Base-by-base conservation (phyloP, 2,329 filamentous ascomycete species). In the Monilinia fructicola region DNA sequence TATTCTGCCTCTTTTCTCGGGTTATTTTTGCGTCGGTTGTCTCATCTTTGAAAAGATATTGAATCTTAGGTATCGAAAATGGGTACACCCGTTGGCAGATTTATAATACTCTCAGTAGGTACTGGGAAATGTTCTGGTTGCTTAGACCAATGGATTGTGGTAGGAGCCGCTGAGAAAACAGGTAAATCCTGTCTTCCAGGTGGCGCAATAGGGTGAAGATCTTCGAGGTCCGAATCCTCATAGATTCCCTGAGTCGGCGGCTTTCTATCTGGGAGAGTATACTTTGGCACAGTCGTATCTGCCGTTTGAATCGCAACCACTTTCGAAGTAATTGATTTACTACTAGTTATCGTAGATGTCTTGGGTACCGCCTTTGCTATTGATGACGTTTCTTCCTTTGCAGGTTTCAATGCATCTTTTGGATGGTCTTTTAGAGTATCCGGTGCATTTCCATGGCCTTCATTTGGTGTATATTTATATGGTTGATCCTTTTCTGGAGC, bases 101-200 rank as follows among this genome's bases (percentile, higher is more conserved):
- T 81, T 67, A 93, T 93, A 65, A 96, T 81, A 23, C 90, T 88
- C 67, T 87, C 85, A 3, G 83, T 78, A 10, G 87, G 81, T 2
- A 98, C 79, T 0, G 95, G 93, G 78, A 91, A 98, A 75, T 90
- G 84, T 76, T 96, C 92, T 3, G 82, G 80, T 69, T 86, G 83
- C 76, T 89, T 92, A 66, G 80, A 79, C 94, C 94, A 98, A 73
- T 93, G 89, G 40, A 87, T 79, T 71, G 69, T 69, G 14, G 71
- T 70, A 10, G 70, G 67, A 4, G 59, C 65, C 46, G 70, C 62
- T 16, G 68, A 56, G 23, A 69, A 70, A 6, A 48, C 40, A 26
- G 68, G 67, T 1, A 67, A 38, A 31, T 75, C 74, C 61, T 74
- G 71, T 67, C 72, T 73, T 35, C 74, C 73, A 60, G 72, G 71